A percentile compares a stretch with the other conserved stretches of the same genome.
Conservation (phyloP, 768 basidiomycete genomes). For the Boletus bicolor region DNA sequence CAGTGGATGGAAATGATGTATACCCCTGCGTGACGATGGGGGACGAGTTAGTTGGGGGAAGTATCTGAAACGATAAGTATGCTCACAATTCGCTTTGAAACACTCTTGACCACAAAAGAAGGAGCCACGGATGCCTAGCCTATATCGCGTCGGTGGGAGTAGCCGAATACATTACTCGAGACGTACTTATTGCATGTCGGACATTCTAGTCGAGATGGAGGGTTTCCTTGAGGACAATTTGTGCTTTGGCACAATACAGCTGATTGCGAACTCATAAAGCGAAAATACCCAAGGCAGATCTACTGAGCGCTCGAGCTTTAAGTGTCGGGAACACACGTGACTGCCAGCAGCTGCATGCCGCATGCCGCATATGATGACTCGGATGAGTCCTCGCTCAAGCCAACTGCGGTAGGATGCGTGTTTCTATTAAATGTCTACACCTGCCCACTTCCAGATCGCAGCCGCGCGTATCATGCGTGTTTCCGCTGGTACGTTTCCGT, state of each 20-base stretch:
- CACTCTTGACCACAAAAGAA: constrained; percentile 95
- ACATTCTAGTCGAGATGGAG: constrained; percentile 84
- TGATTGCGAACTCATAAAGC: constrained; percentile 36
- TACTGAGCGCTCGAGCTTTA: no score
- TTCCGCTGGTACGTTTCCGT: constrained; percentile 2
- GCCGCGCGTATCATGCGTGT: constrained; percentile 28
- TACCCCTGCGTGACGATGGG: constrained; percentile 24
- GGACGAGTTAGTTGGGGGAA: not conserved
- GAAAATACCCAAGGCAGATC: not conserved
- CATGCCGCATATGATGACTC: no score
- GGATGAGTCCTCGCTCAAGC: no score
- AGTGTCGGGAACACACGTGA: constrained; percentile 18
- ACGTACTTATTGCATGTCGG: constrained; percentile 90
- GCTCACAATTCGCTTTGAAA: constrained; percentile 92
- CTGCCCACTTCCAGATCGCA: not conserved
- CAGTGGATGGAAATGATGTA: not conserved
- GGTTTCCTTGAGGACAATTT: constrained; percentile 75
- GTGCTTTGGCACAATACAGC: constrained; percentile 63
- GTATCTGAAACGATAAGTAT: not conserved
- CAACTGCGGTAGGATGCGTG: not conserved
- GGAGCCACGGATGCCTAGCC: constrained; percentile 77
- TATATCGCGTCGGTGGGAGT: constrained; percentile 31
- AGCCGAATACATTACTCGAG: not conserved
- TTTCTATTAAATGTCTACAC: not conserved
- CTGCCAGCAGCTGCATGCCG: not conserved